These are phyloP conservation scores for Didymella keratinophila DNA, from an alignment of 2,329 filamentous ascomycete genomes.

Conservation along the genomic window DNA sequence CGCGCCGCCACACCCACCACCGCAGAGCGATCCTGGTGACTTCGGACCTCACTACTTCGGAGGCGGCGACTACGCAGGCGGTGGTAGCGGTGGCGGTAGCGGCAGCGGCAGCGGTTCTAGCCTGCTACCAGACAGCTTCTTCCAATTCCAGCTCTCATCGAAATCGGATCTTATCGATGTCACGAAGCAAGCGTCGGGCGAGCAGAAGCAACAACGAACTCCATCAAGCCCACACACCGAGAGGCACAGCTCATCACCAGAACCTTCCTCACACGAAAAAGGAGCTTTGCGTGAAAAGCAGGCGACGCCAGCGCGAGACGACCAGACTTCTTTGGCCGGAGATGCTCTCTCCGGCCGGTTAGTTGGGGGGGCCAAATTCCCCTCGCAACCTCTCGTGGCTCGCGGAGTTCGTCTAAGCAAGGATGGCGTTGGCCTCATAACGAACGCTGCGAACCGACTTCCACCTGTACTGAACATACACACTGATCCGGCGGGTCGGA, in stretches of 20 bases:
- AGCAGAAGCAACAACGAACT: neutral
- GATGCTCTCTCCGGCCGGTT: constrained; percentile 41
- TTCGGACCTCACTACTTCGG: constrained; percentile 30
- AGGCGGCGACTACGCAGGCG: constrained; percentile 23
- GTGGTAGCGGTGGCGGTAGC: constrained; percentile 20
- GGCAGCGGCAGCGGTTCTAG: constrained; percentile 14
- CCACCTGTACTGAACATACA: neutral
- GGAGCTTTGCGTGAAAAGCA: constrained; percentile 24
- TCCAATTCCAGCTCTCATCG: constrained; percentile 43
- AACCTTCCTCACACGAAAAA: constrained; percentile 9
- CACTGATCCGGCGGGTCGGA: constrained; percentile 12
- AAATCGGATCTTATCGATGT: neutral
- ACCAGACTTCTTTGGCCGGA: constrained; percentile 43
- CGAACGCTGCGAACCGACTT: constrained; percentile 9
- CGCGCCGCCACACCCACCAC: constrained; percentile 32
- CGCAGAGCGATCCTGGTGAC: constrained; percentile 30
- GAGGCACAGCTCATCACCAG: constrained; percentile 5
- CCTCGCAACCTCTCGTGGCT: constrained; percentile 23
- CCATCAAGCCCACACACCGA: neutral
- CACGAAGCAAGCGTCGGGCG: constrained; percentile 7
- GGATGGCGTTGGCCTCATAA: constrained; percentile 12
- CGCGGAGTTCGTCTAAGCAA: constrained; percentile 19
- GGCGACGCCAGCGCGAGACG: constrained; percentile 29
- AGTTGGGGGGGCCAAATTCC: constrained; percentile 16
- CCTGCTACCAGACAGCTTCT: constrained; percentile 34